These are phyloP conservation scores for Fusarium sulawesiense DNA, from an alignment of 2,329 filamentous ascomycete species.

Conservation along the genomic window DNA sequence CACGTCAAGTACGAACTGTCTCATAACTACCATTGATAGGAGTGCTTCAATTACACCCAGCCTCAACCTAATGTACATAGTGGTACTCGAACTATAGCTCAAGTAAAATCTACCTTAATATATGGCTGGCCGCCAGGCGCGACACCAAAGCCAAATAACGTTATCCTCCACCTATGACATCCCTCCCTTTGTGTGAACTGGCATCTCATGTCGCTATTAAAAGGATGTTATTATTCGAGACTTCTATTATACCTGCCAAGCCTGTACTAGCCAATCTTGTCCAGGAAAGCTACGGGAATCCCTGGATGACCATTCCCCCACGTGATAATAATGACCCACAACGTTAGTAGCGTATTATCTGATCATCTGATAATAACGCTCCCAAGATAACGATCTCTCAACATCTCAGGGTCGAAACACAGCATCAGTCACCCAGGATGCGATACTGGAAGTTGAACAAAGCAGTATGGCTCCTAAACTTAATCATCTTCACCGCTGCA, in stretches of 20 bases:
- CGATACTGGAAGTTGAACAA: accelerated
- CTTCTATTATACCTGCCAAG: neutral
- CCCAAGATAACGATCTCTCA: neutral
- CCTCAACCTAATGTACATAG: neutral
- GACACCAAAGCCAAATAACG: neutral
- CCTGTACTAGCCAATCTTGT: neutral
- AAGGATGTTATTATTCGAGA: neutral
- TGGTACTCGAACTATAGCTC: too few species aligned
- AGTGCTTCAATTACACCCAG: accelerated
- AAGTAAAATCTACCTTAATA: neutral
- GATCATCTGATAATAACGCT: conserved; percentile 21
- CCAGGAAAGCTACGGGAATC: neutral
- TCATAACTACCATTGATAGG: accelerated
- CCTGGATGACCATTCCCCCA: neutral
- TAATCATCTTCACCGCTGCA: accelerated
- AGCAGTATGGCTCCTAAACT: accelerated
- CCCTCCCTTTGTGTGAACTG: neutral
- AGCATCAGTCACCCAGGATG: neutral
- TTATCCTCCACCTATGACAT: too few species aligned
- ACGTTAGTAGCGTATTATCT: conserved; percentile 7
- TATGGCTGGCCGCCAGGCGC: neutral
- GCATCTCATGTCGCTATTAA: neutral
- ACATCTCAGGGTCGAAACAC: neutral
- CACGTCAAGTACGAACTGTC: too few species aligned
- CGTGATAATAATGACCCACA: conserved; percentile 18